phyloP scores from a whole-genome alignment of 2,329 filamentous ascomycete genomes.

The Botryotinia globosa region DNA sequence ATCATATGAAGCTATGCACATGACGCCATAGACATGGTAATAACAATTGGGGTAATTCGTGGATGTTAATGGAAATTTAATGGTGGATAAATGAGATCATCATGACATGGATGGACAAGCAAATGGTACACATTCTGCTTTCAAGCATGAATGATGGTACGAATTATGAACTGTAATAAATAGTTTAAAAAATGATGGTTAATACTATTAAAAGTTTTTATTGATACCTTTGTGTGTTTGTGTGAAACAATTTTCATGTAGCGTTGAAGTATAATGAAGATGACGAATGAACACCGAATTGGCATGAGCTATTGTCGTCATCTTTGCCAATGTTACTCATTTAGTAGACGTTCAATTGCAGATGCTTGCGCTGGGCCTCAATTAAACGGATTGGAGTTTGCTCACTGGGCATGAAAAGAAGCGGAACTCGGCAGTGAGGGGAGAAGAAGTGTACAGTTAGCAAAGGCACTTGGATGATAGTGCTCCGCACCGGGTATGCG shows the following conservation, averaged over 20 bases:
- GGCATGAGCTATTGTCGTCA: too few species aligned
- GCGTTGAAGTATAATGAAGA: background rate
- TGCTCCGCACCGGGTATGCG: too few species aligned
- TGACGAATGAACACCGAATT: background rate
- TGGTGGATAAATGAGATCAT: conserved; percentile 2
- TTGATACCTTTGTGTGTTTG: background rate
- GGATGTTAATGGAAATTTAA: conserved; percentile 14
- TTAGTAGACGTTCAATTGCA: background rate
- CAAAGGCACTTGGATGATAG: too few species aligned
- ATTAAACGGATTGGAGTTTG: too few species aligned
- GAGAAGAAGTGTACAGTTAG: too few species aligned
- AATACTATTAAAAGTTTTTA: background rate
- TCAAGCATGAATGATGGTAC: background rate
- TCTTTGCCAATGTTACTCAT: background rate
- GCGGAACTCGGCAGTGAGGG: too few species aligned
- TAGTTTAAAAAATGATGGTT: background rate
- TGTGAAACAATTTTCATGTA: background rate
- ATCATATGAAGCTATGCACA: conserved; percentile 1
- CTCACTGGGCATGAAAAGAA: too few species aligned
- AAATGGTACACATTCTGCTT: conserved; percentile 1
- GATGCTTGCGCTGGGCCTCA: too few species aligned
- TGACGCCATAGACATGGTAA: conserved; percentile 16
- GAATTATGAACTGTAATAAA: conserved; percentile 4
- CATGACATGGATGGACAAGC: background rate
- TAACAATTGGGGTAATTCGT: background rate